Percentiles rank a stretch among this genome's conserved stretches.
These are phyloP conservation scores for Saturnispora bothae DNA, from an alignment of 805 yeast species.

Conservation along the genomic window DNA sequence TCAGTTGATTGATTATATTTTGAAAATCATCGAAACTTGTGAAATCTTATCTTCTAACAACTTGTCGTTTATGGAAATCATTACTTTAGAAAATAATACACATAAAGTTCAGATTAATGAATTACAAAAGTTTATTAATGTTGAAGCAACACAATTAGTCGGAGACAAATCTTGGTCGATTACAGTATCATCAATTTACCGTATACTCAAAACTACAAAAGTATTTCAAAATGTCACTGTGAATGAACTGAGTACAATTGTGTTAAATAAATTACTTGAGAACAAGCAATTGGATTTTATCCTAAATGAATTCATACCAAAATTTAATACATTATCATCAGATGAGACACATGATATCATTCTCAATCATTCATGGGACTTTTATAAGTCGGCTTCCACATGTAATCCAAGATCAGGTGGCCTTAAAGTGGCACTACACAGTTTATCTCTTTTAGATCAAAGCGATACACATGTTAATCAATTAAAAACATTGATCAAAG, in stretches of 20 bases:
- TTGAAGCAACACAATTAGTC: conserved; percentile 16
- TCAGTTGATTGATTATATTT: conserved; percentile 11
- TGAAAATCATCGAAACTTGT: conserved; percentile 20
- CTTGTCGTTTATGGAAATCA: conserved; percentile 20
- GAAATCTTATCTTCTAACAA: conserved; percentile 22
- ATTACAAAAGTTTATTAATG: conserved; percentile 19
- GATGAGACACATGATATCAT: conserved; percentile 11
- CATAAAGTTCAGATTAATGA: conserved; percentile 17
- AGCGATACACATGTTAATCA: background rate
- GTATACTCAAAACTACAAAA: conserved; percentile 19
- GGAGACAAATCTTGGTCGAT: conserved; percentile 18
- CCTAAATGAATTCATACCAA: conserved; percentile 11
- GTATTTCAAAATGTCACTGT: conserved; percentile 19
- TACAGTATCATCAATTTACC: conserved; percentile 21
- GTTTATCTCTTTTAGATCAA: conserved; percentile 14
- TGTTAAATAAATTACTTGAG: conserved; percentile 18
- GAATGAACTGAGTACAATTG: conserved; percentile 15
- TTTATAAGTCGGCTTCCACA: conserved; percentile 22
- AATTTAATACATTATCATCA: conserved; percentile 15
- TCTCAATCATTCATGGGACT: conserved; percentile 18
- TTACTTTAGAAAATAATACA: conserved; percentile 14
- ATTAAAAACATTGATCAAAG: conserved; percentile 16
- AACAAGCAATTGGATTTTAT: conserved; percentile 15
- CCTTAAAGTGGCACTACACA: conserved; percentile 17
- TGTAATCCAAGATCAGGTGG: conserved; percentile 22